Percentiles rank a stretch among this genome's conserved stretches.
These are phyloP conservation scores for Arthrobotrys sphaeroides DNA, from an alignment of 2,329 filamentous ascomycete genomes.

Conservation along the genomic window DNA sequence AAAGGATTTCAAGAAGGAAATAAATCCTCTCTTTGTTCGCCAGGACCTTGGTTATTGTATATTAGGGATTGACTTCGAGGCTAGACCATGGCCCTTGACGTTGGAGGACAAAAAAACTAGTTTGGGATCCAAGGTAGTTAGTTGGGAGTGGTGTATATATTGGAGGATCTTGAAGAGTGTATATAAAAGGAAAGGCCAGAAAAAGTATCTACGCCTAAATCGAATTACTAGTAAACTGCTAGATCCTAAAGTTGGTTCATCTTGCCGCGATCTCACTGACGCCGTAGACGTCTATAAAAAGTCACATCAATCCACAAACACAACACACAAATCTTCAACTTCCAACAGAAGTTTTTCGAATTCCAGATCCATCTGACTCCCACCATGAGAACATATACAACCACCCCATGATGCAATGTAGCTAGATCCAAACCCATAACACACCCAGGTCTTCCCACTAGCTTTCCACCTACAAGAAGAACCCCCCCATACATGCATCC, in stretches of 20 bases:
- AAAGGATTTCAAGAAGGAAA: neutral
- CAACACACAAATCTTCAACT: conserved; percentile 18
- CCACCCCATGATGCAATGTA: conserved; percentile 2
- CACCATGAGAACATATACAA: neutral
- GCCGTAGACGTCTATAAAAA: neutral
- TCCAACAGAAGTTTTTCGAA: neutral
- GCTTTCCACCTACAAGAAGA: too few species aligned
- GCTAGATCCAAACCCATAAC: neutral
- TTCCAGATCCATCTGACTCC: neutral
- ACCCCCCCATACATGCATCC: neutral
- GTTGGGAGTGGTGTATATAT: neutral
- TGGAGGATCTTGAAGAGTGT: neutral
- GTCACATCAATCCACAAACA: neutral
- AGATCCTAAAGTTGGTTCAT: too few species aligned
- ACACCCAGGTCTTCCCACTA: too few species aligned
- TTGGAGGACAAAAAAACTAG: neutral
- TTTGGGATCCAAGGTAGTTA: neutral
- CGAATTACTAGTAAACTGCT: too few species aligned
- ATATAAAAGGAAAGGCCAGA: conserved; percentile 1
- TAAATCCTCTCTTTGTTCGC: too few species aligned
- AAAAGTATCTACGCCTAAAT: neutral
- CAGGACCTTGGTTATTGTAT: neutral
- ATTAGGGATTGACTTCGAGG: conserved; percentile 15
- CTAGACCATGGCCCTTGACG: neutral
- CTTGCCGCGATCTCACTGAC: too few species aligned